Percentiles rank a stretch among this genome's conserved stretches.
Conservation (phyloP, 1,284 basidiomycete genomes). For the Ceratobasidium sp. region DNA sequence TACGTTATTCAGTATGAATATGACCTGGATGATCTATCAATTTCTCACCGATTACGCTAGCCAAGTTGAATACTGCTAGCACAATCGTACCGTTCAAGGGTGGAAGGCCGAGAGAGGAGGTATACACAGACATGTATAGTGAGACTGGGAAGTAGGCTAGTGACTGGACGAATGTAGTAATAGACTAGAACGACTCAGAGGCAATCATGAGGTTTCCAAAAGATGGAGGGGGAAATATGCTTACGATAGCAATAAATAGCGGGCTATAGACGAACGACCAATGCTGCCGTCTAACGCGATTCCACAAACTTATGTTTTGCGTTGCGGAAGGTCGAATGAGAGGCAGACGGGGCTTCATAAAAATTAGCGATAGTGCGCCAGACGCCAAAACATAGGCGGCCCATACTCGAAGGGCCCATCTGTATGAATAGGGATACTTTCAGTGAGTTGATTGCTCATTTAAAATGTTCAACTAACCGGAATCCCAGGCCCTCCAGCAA, state of each 20-base stretch:
- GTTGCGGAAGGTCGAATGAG: constrained; percentile 9
- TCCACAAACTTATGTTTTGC: background rate
- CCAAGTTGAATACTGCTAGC: constrained; percentile 48
- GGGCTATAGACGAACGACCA: constrained; percentile 43
- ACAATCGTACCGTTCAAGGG: constrained; percentile 42
- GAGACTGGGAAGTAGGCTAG: constrained; percentile 47
- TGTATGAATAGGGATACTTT: background rate
- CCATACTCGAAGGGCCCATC: constrained; percentile 52
- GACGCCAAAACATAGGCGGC: constrained; percentile 45
- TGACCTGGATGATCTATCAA: background rate
- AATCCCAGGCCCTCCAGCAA: constrained; percentile 50
- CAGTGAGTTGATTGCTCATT: background rate
- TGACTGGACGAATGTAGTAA: constrained; percentile 44
- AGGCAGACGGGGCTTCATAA: constrained; percentile 39
- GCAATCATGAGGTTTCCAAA: background rate
- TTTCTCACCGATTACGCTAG: constrained; percentile 36
- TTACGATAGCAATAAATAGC: constrained; percentile 37
- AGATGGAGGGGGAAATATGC: background rate
- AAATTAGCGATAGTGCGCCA: constrained; percentile 43
- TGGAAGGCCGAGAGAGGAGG: constrained; percentile 38
- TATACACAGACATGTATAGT: constrained; percentile 48
- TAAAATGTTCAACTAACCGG: constrained; percentile 1
- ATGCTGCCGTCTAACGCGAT: constrained; percentile 33
- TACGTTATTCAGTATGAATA: background rate
- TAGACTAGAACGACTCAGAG: constrained; percentile 1